These are phyloP conservation scores for Aspergillus thermomutatus DNA, from an alignment of 2,329 filamentous ascomycete genomes.

Conservation along the genomic window DNA sequence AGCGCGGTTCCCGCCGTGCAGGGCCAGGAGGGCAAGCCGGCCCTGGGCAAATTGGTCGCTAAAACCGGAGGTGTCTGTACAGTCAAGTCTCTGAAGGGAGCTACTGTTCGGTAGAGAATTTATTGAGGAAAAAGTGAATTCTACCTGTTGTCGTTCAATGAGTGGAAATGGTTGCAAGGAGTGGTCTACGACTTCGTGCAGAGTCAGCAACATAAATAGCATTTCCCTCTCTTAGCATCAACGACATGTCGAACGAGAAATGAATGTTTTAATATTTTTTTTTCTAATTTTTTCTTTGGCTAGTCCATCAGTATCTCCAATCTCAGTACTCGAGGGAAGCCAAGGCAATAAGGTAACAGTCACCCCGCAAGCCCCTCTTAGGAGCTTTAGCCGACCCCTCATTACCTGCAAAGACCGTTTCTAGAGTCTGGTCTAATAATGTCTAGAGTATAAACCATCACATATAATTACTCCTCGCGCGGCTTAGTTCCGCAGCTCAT, in stretches of 20 bases:
- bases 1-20: constrained; percentile 71
- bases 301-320: background rate
- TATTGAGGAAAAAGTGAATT: background rate
- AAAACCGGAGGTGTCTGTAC: constrained; percentile 76
- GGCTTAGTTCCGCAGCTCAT: background rate
- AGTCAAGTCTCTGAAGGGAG: constrained; percentile 75
- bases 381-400: background rate
- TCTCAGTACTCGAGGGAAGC: background rate
- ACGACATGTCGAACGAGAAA: constrained; percentile 9
- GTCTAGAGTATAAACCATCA: background rate
- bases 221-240: background rate
- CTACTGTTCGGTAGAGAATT: constrained; percentile 69
- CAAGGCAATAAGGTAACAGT: background rate
- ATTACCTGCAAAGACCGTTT: background rate
- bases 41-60: constrained; percentile 65
- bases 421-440: background rate
- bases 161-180: background rate
- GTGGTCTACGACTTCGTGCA: background rate
- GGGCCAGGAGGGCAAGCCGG: constrained; percentile 57
- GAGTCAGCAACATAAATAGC: constrained; percentile 1
- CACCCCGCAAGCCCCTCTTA: background rate
- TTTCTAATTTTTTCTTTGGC: background rate
- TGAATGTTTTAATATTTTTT: background rate
- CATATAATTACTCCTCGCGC: too few species aligned
- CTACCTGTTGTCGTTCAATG: background rate